Base-by-base conservation (phyloP, 805 yeast genomes). In the Kuraishia floccosa region DNA sequence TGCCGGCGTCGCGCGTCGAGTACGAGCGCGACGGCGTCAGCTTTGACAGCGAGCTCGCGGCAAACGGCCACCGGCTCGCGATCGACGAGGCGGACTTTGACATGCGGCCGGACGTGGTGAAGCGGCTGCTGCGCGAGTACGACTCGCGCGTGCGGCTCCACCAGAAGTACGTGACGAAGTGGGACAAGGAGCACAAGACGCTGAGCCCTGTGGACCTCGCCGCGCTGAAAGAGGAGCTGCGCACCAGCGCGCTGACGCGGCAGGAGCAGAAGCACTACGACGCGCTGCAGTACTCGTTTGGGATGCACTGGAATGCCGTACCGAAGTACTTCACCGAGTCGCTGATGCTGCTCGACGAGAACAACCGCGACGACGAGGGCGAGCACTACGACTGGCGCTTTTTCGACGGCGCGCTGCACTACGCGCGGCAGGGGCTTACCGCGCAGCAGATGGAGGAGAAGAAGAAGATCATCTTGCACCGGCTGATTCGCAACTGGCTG, bases 361-460 rank as follows among this genome's bases (percentile, higher is more conserved):
- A 10, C 8, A 26, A 31, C 20, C 13, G 22, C 11, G 34, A 31
- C 9, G 24, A 27, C 16, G 29, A 26, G 52, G 62, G 60, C 34
- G 13, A 14, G 12, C 75, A 69, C 42, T 62, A 65, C 37, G 76
- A 70, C 40, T 61, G 65, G 61, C 46, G 72, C 31, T 70, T 69
- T 36, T 68, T 63, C 52, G 57, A 55, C 33, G 72, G 10, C 30
- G 18, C 23, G 21, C 17, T 17, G 16, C 17, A 21, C 23, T 19
- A 27, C 30, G 8, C 15, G 22, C 7, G 68, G 42, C 52, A 52
- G 38, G 45, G 50, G 44, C 55, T 49, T 36, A 63, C 69, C 21
- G 63, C 47, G 38, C 47, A 38, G 45, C 59, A 60, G 28, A 53
- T 52, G 27, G 57, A 54, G 25, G 52, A 54, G 13, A n/a, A 6